A percentile compares a stretch with the other conserved stretches of the same genome.
These are phyloP conservation scores for Talaromyces atroroseus DNA, from an alignment of 2,329 filamentous ascomycete genomes.

Conservation along the genomic window DNA sequence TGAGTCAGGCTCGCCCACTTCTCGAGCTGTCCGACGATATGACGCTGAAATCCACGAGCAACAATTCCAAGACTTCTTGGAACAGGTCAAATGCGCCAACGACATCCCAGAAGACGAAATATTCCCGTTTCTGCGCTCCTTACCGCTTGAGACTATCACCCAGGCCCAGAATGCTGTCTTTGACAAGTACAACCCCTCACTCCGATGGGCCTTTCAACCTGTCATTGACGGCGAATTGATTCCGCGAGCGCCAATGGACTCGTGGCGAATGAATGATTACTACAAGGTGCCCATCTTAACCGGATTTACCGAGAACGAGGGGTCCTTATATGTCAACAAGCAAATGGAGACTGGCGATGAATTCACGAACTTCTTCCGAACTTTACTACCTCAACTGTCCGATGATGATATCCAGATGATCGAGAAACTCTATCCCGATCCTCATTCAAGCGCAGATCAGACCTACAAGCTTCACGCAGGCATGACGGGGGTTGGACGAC, in stretches of 20 bases:
- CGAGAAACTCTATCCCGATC: constrained; percentile 59
- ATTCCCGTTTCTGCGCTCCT: constrained; percentile 39
- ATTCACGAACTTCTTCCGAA: constrained; percentile 57
- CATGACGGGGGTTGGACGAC: constrained; percentile 35
- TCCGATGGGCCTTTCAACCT: constrained; percentile 61
- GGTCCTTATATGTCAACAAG: constrained; percentile 57
- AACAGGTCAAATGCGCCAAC: constrained; percentile 29
- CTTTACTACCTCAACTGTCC: constrained; percentile 55
- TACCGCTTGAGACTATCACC: constrained; percentile 32
- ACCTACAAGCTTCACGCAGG: constrained; percentile 4
- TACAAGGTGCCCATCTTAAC: constrained; percentile 60
- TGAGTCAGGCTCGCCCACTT: constrained; percentile 44
- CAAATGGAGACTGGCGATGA: constrained; percentile 44
- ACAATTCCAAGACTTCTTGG: constrained; percentile 42
- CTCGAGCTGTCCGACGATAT: constrained; percentile 42
- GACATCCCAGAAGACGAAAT: constrained; percentile 26
- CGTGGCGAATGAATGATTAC: constrained; percentile 51
- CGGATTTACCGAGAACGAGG: constrained; percentile 67
- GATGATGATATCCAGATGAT: constrained; percentile 50
- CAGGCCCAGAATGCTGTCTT: constrained; percentile 41
- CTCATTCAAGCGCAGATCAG: constrained; percentile 31
- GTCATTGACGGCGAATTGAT: constrained; percentile 61
- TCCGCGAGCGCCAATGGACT: constrained; percentile 52
- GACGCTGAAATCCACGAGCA: constrained; percentile 37
- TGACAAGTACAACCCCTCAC: constrained; percentile 42